Base-by-base conservation (phyloP, 148 eudicot species). In the Silene uniflora region DNA sequence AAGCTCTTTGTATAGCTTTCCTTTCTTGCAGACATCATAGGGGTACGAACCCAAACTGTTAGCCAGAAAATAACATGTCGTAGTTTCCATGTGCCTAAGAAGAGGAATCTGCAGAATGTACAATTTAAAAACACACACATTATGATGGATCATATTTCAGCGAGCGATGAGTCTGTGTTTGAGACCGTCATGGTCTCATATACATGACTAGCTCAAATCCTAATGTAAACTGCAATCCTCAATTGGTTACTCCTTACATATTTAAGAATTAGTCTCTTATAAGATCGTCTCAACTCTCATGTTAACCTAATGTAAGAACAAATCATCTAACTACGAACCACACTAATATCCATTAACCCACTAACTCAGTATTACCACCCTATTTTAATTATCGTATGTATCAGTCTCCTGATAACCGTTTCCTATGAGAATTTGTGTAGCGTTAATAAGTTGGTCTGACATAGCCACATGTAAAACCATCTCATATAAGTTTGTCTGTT, bases 11-110 rank as follows among this genome's bases (percentile, higher is more conserved):
- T 90, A 95, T 23, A 86, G 54, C 82, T 77, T 89, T 46, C 96
- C 92, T 12, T 89, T 84, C 69, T 87, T 88, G 76, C 99, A 95
- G 18, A 86, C 85, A 29, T 84, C 86, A 52, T 75, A 83, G 35
- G 69, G 76, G 67, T 88, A 86, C 17, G 97, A 89, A 78, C 79
- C 88, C 69, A 95, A 88, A 72, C 76, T 89, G 65, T 90, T 89
- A 1, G 97, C 89, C 12, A 92, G 60, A 72, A 95, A 88, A 84
- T 89, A 89, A 73, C 99, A 95, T 8, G 89, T 86, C 1, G 97
- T 83, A 19, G 96, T 87, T 84, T 95, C 97, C 84, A 95, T 74
- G 76, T 91, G 84, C 78, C 97, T 86, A 54, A 95, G 74, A 66
- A 95, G 79, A 42, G 89, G 96, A 69, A 95, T 91, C 99, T 95